These are phyloP conservation scores for Corinectria fuckeliana DNA, from an alignment of 2,329 filamentous ascomycete species.

Conservation along the genomic window DNA sequence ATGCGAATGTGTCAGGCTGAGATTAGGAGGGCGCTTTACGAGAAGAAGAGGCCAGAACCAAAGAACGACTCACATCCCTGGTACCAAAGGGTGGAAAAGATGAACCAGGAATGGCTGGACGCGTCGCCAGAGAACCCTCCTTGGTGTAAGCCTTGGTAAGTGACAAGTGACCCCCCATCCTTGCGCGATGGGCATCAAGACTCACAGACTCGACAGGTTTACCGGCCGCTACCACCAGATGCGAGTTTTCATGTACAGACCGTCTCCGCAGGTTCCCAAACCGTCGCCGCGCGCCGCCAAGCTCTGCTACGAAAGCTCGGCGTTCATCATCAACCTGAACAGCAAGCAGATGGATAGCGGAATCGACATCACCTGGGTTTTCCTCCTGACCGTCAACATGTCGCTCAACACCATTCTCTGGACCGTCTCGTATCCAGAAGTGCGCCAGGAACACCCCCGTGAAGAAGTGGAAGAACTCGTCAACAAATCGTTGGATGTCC, in stretches of 20 bases:
- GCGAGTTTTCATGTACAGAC: conserved; percentile 85
- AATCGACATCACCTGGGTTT: conserved; percentile 91
- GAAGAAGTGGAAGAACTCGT: conserved; percentile 81
- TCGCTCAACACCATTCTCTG: conserved; percentile 90
- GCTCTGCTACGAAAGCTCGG: conserved; percentile 82
- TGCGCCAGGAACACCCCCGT: conserved; percentile 74
- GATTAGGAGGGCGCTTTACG: conserved; percentile 84
- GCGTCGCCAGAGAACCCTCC: conserved; percentile 72
- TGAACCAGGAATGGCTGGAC: conserved; percentile 80
- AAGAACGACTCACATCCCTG: conserved; percentile 83
- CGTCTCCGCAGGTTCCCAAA: conserved; percentile 88
- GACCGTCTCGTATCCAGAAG: conserved; percentile 85
- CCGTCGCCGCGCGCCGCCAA: conserved; percentile 80
- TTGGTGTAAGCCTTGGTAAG: conserved; percentile 83
- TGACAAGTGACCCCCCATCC: conserved; percentile 22
- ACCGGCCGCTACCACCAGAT: conserved; percentile 80
- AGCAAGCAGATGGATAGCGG: conserved; percentile 78
- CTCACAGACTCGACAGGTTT: conserved; percentile 56
- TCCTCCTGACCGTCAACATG: conserved; percentile 88
- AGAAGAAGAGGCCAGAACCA: conserved; percentile 79
- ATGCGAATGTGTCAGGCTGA: conserved; percentile 90
- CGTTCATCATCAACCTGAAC: conserved; percentile 82
- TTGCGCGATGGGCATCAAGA: background rate
- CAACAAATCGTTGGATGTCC: conserved; percentile 76
- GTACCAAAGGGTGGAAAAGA: conserved; percentile 81